Base-by-base conservation (phyloP, 805 yeast genomes). In the Candida maris region DNA sequence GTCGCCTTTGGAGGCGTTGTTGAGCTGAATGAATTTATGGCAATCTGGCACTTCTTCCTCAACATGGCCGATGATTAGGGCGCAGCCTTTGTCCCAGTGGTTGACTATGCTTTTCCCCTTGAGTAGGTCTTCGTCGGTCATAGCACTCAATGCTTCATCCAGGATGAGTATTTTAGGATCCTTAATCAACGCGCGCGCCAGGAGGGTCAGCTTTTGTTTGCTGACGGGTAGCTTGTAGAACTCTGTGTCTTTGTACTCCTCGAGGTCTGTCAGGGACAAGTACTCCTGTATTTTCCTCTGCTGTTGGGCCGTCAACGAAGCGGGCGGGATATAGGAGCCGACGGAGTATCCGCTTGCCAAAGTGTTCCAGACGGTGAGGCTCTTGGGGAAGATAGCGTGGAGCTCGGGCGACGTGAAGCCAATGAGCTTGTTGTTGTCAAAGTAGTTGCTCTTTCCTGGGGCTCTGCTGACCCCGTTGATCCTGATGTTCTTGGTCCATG, bases 321-420 rank as follows among this genome's bases (percentile, higher is more conserved):
- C 52, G n/a, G 77, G 75, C 6, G 79, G 78, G 12, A 68, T 50
- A 48, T 72, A 74, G 28, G 80, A 76, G 0, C 91, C 93, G n/a
- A 77, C 77, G 3, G 75, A 65, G 46, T 73, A 76, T 0, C 97
- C 97, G 5, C 94, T 84, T 6, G 81, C 56, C 4, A 91, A 68
- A 0, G 85, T 66, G 23, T 85, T 68, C 22, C 52, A 54, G 37
- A 79, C 75, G 0, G 79, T 71, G 38, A 77, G 64, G 2, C 56
- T 49, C 3, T 60, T 60, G 0, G 96, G 94, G 44, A 86, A 85
- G n/a, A 88, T 71, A 0, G 95, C 80, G 56, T 91, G 97, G 23
- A 91, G 62, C 57, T 91, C 98, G 1, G 98, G 98, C 2, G 96
- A 84, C 0, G 94, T 73, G 48, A 85, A 79, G 0, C 97, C 96